A percentile compares a stretch with the other conserved stretches of the same genome.
Evolutionary conservation across 371 early-diverging fungal species (phyloP).

Genomic region (Mucor plumbeus): DNA sequence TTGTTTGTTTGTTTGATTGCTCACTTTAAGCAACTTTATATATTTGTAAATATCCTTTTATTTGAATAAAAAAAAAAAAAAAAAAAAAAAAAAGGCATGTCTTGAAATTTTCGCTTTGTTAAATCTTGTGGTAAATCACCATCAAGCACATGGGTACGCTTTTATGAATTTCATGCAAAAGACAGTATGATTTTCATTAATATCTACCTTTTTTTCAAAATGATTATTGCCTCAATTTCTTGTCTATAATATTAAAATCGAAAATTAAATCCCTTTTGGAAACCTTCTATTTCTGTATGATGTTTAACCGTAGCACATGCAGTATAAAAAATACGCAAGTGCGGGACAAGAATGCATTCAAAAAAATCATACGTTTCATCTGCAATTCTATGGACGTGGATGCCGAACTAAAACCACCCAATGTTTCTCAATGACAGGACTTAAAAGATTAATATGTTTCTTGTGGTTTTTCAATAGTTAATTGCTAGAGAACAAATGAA

Average conservation of each 20-base stretch:
- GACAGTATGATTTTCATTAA: background rate
- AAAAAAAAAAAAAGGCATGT: no score
- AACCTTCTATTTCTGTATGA: no score
- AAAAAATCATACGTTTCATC: constrained; percentile 1
- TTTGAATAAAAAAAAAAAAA: background rate
- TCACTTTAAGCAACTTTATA: background rate
- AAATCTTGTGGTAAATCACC: background rate
- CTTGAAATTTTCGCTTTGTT: no score
- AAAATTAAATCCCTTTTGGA: background rate
- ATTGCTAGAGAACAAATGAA: background rate
- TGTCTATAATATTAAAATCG: background rate
- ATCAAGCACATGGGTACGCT: background rate
- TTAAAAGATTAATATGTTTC: background rate
- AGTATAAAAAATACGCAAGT: no score
- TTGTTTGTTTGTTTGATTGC: no score
- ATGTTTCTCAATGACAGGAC: background rate
- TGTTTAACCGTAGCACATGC: no score
- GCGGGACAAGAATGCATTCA: background rate
- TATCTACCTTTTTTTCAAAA: no score
- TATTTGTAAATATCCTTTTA: background rate
- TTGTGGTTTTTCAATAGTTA: no score
- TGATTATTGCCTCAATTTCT: background rate
- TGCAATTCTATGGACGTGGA: background rate
- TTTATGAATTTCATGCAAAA: background rate
- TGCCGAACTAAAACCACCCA: background rate